phyloP scores from a whole-genome alignment of 2,329 filamentous ascomycete genomes.

The Nigrograna mackinnonii region DNA sequence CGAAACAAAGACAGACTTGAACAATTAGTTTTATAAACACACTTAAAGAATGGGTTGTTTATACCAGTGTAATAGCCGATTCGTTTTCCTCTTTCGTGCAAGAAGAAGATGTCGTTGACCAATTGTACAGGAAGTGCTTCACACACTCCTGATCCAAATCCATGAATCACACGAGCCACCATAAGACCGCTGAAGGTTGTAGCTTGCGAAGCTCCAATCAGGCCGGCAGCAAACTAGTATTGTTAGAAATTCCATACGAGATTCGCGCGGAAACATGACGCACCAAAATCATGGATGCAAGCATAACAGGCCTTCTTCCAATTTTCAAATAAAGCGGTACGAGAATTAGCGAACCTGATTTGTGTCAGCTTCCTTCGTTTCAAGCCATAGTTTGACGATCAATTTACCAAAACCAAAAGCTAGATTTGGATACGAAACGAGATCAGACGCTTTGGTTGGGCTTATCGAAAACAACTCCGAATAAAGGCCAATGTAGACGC shows the following conservation, averaged over 20 bases:
- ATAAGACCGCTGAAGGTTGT: conserved; percentile 47
- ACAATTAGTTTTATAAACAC: conserved; percentile 11
- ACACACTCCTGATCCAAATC: conserved; percentile 49
- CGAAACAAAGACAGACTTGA: conserved; percentile 58
- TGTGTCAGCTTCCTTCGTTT: no score
- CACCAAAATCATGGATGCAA: conserved; percentile 45
- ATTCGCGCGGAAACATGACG: not conserved
- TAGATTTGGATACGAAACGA: conserved; percentile 64
- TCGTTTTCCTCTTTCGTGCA: conserved; percentile 52
- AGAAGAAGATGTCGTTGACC: conserved; percentile 53
- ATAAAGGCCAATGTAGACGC: conserved; percentile 62
- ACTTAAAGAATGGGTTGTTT: conserved; percentile 5
- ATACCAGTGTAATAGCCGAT: conserved; percentile 61
- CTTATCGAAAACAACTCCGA: conserved; percentile 56
- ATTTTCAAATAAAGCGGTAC: conserved; percentile 62
- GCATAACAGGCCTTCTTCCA: conserved; percentile 48
- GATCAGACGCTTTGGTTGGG: conserved; percentile 55
- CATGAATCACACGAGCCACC: conserved; percentile 47
- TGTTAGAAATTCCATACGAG: conserved; percentile 1
- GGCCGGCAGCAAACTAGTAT: conserved; percentile 41
- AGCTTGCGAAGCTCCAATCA: conserved; percentile 47
- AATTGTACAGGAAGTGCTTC: conserved; percentile 52
- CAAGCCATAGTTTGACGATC: no score
- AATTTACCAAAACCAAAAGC: conserved; percentile 58
- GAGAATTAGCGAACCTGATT: conserved; percentile 51